Base-by-base conservation (phyloP, 441 rosid species). In the Pelargonium citronellum region DNA sequence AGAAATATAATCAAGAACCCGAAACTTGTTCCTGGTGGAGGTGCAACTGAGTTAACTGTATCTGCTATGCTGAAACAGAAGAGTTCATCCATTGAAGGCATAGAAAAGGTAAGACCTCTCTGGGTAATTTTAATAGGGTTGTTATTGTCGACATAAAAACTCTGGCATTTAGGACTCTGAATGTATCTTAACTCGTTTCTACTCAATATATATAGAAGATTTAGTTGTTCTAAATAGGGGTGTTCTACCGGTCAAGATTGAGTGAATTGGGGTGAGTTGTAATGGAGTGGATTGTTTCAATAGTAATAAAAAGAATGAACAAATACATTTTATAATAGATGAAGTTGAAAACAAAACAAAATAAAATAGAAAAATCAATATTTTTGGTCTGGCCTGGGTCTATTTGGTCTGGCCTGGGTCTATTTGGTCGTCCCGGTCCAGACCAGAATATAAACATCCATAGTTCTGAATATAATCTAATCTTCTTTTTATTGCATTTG, bases 1-100 rank as follows among this genome's bases (percentile, higher is more conserved):
- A 74, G 77, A 58, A 74, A 74, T 68, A 74, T 74, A 22, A 69
- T 74, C 53, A 74, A 69, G 73, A 74, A 74, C 44, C 77, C 77
- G 2, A 74, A 69, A 37, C 73, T 74, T 69, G 68, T 74, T 17
- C 77, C 77, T 24, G 77, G 77, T 27, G 77, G 77, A 0, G 77
- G 77, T 9, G 70, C 77, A 11, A 74, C 73, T 2, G 77, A 74
- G 73, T 57, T 74, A 69, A 74, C 77, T 24, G 77, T 74, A 55
- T 55, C 61, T 53, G 77, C 77, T 66, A 74, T 34, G 64, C 49
- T 74, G 67, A 74, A 74, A 70, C 77, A 74, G 66, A 74, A 74
- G 77, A 69, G 73, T 20, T 69, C 77, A 15, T 74, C 61, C 0
- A 57, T 74, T 66, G 77, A 74, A 69, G 77, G 77, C 66, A 66